phyloP scores from a whole-genome alignment of 192 early-diverging fungal species.

The Hyaloraphidium curvatum region DNA sequence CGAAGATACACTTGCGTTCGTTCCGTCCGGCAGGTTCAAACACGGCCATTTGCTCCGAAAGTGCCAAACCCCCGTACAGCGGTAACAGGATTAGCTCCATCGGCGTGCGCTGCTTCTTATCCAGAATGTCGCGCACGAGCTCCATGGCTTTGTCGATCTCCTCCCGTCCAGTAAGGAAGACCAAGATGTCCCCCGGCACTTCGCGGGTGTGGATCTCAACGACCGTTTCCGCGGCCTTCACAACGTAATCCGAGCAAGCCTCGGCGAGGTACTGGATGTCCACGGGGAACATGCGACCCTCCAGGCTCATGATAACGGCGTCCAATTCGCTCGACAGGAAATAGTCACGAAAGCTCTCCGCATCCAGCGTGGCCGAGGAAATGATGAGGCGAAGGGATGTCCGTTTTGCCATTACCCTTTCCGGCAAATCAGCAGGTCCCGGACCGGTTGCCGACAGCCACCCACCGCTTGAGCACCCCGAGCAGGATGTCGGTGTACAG shows the following conservation, averaged over 20 bases:
- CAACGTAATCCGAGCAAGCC: conserved; percentile 45
- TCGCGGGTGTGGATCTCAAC: conserved; percentile 56
- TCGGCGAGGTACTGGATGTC: conserved; percentile 36
- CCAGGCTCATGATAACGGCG: conserved; percentile 42
- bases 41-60: conserved; percentile 41
- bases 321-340: conserved; percentile 16
- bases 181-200: conserved; percentile 38
- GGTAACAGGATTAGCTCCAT: conserved; percentile 31
- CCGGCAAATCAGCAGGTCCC: not conserved
- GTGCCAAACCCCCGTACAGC: conserved; percentile 47
- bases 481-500: conserved; percentile 54
- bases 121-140: conserved; percentile 32
- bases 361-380: conserved; percentile 67
- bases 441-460: not conserved
- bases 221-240: conserved; percentile 41
- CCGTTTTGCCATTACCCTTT: conserved; percentile 46
- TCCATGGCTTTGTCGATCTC: conserved; percentile 49
- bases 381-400: conserved; percentile 52
- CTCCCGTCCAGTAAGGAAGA: conserved; percentile 53
- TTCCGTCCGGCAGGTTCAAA: conserved; percentile 34
- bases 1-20: conserved; percentile 64
- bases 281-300: conserved; percentile 53
- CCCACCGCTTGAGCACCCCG: conserved; percentile 60
- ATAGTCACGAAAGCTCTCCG: conserved; percentile 44
- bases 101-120: conserved; percentile 17